Percentiles rank a stretch among this genome's conserved stretches.
These are phyloP conservation scores for Alternaria burnsii DNA, from an alignment of 2,329 filamentous ascomycete species.

Conservation along the genomic window DNA sequence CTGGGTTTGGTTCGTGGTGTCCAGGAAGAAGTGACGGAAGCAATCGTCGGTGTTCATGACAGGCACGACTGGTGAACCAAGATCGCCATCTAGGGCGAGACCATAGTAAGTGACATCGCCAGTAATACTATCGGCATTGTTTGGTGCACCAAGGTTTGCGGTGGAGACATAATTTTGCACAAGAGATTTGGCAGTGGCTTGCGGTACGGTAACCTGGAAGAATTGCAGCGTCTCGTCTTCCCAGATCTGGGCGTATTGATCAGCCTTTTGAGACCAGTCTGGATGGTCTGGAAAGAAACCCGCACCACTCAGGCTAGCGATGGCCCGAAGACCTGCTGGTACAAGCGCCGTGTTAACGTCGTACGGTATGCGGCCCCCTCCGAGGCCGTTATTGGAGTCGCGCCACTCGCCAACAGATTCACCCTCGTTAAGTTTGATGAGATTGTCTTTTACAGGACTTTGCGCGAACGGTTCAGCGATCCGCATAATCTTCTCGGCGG, in stretches of 20 bases:
- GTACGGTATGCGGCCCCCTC: constrained; percentile 69
- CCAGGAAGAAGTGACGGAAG: constrained; percentile 70
- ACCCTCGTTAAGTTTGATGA: constrained; percentile 65
- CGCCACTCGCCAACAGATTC: constrained; percentile 70
- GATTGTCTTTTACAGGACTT: constrained; percentile 61
- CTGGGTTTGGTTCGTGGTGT: constrained; percentile 65
- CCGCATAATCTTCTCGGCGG: constrained; percentile 67
- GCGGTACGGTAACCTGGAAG: constrained; percentile 61
- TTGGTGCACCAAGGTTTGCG: constrained; percentile 56
- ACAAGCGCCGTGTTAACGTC: constrained; percentile 71
- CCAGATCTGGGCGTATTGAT: constrained; percentile 64
- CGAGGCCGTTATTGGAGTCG: constrained; percentile 68
- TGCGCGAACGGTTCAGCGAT: constrained; percentile 63
- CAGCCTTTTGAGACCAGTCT: constrained; percentile 58
- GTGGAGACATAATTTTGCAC: constrained; percentile 60
- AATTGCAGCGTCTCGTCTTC: constrained; percentile 67
- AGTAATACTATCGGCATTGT: constrained; percentile 54
- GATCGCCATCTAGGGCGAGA: constrained; percentile 62
- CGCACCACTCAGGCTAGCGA: constrained; percentile 60
- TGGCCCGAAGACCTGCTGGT: constrained; percentile 67
- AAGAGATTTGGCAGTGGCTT: constrained; percentile 55
- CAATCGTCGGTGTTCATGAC: constrained; percentile 72
- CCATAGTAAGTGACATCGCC: constrained; percentile 63
- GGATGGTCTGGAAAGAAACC: constrained; percentile 62
- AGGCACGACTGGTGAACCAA: constrained; percentile 58